These are phyloP conservation scores for Cryphonectria parasitica DNA, from an alignment of 2,329 filamentous ascomycete species.

Conservation along the genomic window DNA sequence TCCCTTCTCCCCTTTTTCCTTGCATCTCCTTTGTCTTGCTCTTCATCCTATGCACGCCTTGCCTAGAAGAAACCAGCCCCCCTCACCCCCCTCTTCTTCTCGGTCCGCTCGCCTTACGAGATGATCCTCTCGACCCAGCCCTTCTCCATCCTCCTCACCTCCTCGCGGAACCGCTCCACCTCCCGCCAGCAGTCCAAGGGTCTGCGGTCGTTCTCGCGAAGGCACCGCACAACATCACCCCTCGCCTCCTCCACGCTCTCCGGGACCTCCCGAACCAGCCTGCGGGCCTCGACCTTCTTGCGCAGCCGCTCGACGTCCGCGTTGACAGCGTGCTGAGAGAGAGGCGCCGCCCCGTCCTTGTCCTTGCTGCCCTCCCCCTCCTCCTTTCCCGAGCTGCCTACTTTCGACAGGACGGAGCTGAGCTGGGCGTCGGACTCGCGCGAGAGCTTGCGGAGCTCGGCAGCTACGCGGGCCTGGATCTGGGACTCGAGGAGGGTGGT, in stretches of 20 bases:
- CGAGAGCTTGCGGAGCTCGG: conserved; percentile 81
- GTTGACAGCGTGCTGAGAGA: conserved; percentile 54
- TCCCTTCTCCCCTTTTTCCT: not conserved
- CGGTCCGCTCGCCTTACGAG: conserved; percentile 38
- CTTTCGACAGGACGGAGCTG: conserved; percentile 66
- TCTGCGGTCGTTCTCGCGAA: conserved; percentile 81
- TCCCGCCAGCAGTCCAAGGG: conserved; percentile 95
- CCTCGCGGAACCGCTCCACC: conserved; percentile 86
- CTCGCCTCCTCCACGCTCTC: conserved; percentile 75
- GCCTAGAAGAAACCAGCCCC: not conserved
- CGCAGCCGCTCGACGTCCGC: conserved; percentile 64
- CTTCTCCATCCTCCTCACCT: conserved; percentile 85
- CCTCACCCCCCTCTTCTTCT: too few relatives aligned
- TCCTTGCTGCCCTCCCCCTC: conserved; percentile 30
- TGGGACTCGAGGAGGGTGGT: conserved; percentile 82
- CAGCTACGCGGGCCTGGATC: conserved; percentile 83
- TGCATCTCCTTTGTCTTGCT: not conserved
- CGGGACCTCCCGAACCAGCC: conserved; percentile 70
- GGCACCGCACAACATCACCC: conserved; percentile 75
- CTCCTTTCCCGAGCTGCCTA: conserved; percentile 39
- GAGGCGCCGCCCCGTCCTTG: conserved; percentile 14
- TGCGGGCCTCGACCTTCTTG: conserved; percentile 63
- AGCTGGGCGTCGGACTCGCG: conserved; percentile 72
- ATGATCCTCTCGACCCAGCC: conserved; percentile 85
- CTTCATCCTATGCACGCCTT: conserved; percentile 18